Base-by-base conservation (phyloP, 1,284 basidiomycete species). In the Papiliotrema laurentii region DNA sequence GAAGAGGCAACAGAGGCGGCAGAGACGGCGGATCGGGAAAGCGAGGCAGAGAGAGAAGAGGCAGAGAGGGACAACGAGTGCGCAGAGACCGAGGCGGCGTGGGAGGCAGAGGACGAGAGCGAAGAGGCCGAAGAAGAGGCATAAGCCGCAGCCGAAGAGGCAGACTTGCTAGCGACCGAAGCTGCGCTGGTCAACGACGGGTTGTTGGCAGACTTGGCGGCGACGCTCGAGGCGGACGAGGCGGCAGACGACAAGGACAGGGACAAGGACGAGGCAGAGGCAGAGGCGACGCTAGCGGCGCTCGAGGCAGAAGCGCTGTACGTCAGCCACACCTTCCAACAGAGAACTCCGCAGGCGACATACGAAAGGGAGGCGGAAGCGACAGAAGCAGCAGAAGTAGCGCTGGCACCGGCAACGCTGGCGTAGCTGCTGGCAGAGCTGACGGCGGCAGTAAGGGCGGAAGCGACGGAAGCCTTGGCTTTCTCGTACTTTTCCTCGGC, bases 41-140 rank as follows among this genome's bases (percentile, higher is more conserved):
- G 56, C 4, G 58, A 56, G 33, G 50, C 56, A 31, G 56, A 55
- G 41, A 58, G 50, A 14, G 64, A 67, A 14, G 62, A 58, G 38
- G 59, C 60, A 2, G 58, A 60, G 36, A 66, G 56, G 1, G 65
- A 68, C 7, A 58, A 60, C 10, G 63, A 64, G 59, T 66, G 65
- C 26, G 58, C 62, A 26, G 82, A 79, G n/a, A 79, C 80, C 5
- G 79, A 75, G 14, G 60, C 69, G 42, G 63, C 61, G 10, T 60
- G 62, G 10, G 67, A 69, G 19, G 63, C 63, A 4, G 63, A 64
- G 3, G 60, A 64, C 10, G 66, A 62, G 42, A 63, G 45, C 10
- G 64, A 62, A 22, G 63, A 63, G n/a, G 68, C 64, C 6, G 68
- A 67, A 18, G 74, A 66, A 0, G 76, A 71, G 22, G 72, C 66